These are phyloP conservation scores for Akanthomyces dipterigenus DNA, from an alignment of 2,329 filamentous ascomycete species.

Conservation along the genomic window DNA sequence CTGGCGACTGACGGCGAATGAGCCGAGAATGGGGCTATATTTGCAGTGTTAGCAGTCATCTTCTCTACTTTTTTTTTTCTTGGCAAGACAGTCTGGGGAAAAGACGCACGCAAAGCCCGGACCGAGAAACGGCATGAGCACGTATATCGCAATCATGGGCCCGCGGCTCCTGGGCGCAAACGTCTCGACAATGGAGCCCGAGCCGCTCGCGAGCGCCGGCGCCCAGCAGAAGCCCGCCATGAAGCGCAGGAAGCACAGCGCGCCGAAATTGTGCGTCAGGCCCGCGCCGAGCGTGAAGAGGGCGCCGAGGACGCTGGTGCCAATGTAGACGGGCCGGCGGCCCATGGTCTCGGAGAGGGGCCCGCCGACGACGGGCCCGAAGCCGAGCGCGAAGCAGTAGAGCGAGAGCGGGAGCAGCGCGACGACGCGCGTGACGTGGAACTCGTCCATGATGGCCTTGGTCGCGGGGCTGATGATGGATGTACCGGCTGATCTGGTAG, in stretches of 20 bases:
- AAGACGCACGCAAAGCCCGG: conserved; percentile 41
- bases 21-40: conserved; percentile 39
- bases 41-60: conserved; percentile 14
- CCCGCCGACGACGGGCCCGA: conserved; percentile 53
- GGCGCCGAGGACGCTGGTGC: conserved; percentile 38
- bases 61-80: not conserved
- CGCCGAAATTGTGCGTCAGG: conserved; percentile 41
- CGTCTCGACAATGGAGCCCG: conserved; percentile 44
- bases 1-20: conserved; percentile 38
- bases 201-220: conserved; percentile 41
- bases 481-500: conserved; percentile 45
- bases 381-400: conserved; percentile 52
- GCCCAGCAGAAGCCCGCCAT: conserved; percentile 46
- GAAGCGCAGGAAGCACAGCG: conserved; percentile 48
- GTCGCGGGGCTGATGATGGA: conserved; percentile 47
- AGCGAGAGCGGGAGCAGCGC: conserved; percentile 53
- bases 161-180: conserved; percentile 37
- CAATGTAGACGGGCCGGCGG: conserved; percentile 44
- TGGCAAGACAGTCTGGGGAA: not conserved
- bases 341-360: conserved; percentile 54
- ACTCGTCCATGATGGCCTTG: conserved; percentile 41
- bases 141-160: conserved; percentile 36
- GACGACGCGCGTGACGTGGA: conserved; percentile 46
- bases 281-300: conserved; percentile 52
- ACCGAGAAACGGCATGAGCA: conserved; percentile 46